These are phyloP conservation scores for Discostella stelligeroides DNA, from an alignment of 108 stramenopile species.

Conservation along the genomic window DNA sequence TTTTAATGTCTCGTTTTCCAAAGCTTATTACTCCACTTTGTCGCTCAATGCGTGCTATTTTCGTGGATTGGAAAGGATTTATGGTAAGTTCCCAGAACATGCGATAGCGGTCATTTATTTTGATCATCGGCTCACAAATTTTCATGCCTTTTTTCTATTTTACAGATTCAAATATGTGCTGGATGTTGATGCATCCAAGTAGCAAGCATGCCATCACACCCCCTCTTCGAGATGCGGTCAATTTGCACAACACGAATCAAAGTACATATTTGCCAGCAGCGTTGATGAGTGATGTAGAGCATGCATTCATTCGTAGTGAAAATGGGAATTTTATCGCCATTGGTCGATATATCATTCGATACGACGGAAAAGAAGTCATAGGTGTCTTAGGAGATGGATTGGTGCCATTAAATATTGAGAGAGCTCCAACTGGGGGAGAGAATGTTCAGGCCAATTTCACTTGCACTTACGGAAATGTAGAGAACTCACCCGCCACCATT, in stretches of 20 bases:
- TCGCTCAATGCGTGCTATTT: conserved; percentile 51
- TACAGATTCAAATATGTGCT: conserved; percentile 48
- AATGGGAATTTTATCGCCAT: conserved; percentile 48
- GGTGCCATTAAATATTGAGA: conserved; percentile 42
- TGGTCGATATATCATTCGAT: conserved; percentile 37
- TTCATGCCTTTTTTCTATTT: background rate
- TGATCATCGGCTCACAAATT: background rate
- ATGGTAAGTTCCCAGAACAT: conserved; percentile 34
- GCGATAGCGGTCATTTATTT: no score
- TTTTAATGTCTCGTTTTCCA: background rate
- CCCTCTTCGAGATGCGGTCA: conserved; percentile 22
- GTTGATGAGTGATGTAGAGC: conserved; percentile 52
- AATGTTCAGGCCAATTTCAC: conserved; percentile 38
- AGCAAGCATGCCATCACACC: conserved; percentile 28
- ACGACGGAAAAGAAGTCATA: conserved; percentile 13
- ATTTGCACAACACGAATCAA: conserved; percentile 13
- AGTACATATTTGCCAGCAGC: conserved; percentile 32
- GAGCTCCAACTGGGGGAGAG: conserved; percentile 31
- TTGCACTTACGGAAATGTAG: conserved; percentile 39
- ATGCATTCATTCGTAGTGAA: conserved; percentile 44
- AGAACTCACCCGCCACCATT: conserved; percentile 33
- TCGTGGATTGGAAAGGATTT: conserved; percentile 46
- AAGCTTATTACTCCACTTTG: conserved; percentile 46
- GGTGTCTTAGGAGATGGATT: conserved; percentile 45
- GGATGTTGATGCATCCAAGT: conserved; percentile 48